These are phyloP conservation scores for Oehlia diaphana DNA, from an alignment of 192 early-diverging fungal genomes.

Conservation along the genomic window DNA sequence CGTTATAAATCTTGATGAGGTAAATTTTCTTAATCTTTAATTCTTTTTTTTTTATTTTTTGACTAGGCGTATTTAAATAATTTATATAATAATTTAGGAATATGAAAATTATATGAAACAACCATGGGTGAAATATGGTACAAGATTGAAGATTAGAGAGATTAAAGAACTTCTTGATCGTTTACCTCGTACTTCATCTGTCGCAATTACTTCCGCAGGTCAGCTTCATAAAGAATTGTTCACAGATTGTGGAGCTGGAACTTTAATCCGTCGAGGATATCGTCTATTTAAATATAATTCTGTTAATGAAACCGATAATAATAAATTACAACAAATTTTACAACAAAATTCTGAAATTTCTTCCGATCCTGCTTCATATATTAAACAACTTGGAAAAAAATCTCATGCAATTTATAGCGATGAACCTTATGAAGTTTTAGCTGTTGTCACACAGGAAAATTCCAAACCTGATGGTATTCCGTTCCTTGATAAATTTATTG, in stretches of 20 bases:
- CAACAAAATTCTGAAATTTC: conserved; percentile 70
- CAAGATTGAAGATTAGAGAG: conserved; percentile 96
- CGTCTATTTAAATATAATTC: conserved; percentile 73
- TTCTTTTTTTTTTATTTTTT: conserved; percentile 11
- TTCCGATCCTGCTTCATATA: conserved; percentile 70
- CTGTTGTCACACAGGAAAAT: conserved; percentile 67
- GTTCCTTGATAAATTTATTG: conserved; percentile 88
- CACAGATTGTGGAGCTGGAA: conserved; percentile 96
- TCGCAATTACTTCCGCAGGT: conserved; percentile 98
- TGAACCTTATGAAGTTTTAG: conserved; percentile 90
- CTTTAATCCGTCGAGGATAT: conserved; percentile 95
- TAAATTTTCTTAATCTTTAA: conserved; percentile 33
- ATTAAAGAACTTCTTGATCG: conserved; percentile 96
- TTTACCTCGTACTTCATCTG: conserved; percentile 95
- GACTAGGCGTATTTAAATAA: background rate
- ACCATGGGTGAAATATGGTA: conserved; percentile 97
- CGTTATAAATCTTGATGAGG: conserved; percentile 96
- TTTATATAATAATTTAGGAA: conserved; percentile 57
- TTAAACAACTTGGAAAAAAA: conserved; percentile 62
- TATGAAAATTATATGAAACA: conserved; percentile 93
- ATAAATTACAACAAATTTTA: conserved; percentile 79
- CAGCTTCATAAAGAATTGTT: conserved; percentile 99
- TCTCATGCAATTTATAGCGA: conserved; percentile 84
- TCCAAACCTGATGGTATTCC: conserved; percentile 48
- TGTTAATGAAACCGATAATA: conserved; percentile 71